Conservation (phyloP, 345 rosid species). For the Citrus cavaleriei region DNA sequence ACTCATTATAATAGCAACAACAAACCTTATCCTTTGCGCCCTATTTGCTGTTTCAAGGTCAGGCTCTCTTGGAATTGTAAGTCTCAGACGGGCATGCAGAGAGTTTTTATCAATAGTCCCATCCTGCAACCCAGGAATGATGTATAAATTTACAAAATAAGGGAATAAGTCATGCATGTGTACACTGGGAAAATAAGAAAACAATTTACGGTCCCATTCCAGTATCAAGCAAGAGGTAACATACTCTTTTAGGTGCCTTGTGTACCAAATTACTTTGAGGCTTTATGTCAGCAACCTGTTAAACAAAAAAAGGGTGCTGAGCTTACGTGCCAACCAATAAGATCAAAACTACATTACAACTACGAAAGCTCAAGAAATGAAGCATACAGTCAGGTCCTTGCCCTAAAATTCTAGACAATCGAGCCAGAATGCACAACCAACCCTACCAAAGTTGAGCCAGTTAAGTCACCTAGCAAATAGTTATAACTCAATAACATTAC, state of each 20-base stretch:
- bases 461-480: background rate
- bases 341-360: background rate
- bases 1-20: constrained; percentile 6
- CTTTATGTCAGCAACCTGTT: constrained; percentile 56
- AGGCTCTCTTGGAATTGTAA: constrained; percentile 90
- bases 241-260: constrained; percentile 76
- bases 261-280: constrained; percentile 66
- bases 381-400: background rate
- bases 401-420: background rate
- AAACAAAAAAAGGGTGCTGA: constrained; percentile 13
- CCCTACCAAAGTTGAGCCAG: background rate
- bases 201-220: background rate
- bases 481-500: background rate
- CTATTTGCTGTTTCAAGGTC: constrained; percentile 83
- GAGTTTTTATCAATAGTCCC: constrained; percentile 38
- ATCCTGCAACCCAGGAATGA: constrained; percentile 43
- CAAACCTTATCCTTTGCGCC: constrained; percentile 74
- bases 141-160: background rate
- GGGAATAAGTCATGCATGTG: background rate
- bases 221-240: constrained; percentile 7
- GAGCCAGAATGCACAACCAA: background rate
- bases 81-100: constrained; percentile 39
- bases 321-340: background rate
- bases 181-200: background rate
- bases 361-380: background rate